Percentiles rank a stretch among this genome's conserved stretches.
Conservation (phyloP, 2,329 filamentous ascomycete species). For the Pseudovirgaria hyperparasitica region DNA sequence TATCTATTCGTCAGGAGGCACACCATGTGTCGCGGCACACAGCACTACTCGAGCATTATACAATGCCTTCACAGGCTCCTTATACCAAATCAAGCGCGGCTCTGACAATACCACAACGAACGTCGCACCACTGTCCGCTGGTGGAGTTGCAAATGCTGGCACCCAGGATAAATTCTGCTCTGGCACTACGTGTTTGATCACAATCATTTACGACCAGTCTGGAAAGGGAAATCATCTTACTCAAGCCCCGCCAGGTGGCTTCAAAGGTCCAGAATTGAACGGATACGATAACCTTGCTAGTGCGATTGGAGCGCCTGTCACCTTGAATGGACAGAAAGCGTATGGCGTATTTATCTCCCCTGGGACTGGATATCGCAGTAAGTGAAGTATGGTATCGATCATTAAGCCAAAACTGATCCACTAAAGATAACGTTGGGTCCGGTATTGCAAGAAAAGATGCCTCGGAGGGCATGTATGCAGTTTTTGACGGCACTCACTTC, state of each 20-base stretch:
- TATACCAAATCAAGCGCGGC: constrained; percentile 48
- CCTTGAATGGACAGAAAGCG: constrained; percentile 45
- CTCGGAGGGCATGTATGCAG: constrained; percentile 47
- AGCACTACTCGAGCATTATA: constrained; percentile 53
- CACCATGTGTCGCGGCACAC: constrained; percentile 52
- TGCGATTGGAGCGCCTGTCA: constrained; percentile 48
- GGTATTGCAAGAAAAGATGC: constrained; percentile 43
- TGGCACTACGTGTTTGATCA: constrained; percentile 49
- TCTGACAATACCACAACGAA: constrained; percentile 37
- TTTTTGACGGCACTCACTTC: constrained; percentile 48
- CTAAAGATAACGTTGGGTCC: constrained; percentile 37
- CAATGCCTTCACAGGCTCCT: constrained; percentile 36
- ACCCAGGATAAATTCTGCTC: constrained; percentile 50
- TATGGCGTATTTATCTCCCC: constrained; percentile 52
- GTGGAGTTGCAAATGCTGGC: constrained; percentile 49
- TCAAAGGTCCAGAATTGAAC: constrained; percentile 40
- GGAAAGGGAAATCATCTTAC: constrained; percentile 49
- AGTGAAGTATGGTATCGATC: too few relatives aligned
- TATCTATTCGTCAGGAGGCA: constrained; percentile 44
- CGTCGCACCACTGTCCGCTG: constrained; percentile 41
- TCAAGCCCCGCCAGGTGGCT: constrained; percentile 46
- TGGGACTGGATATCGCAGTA: constrained; percentile 51
- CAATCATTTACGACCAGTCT: constrained; percentile 54
- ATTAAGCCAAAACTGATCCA: too few relatives aligned
- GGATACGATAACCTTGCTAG: constrained; percentile 49